Conservation (phyloP, 2,329 filamentous ascomycete species). For the Microsporum audouinii region DNA sequence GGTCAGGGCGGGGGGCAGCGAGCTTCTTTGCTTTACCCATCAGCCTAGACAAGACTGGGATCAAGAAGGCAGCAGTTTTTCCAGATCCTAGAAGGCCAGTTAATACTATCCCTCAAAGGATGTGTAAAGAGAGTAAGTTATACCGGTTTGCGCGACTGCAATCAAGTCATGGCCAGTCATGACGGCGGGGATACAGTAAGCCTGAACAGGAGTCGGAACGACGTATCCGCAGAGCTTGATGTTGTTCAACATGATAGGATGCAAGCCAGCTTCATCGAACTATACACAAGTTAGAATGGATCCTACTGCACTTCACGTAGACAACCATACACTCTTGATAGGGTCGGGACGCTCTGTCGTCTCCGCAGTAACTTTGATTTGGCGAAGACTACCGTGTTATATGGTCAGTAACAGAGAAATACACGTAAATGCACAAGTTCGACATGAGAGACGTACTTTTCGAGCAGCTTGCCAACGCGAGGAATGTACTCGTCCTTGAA, state of each 20-base stretch:
- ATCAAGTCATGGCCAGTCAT: constrained; percentile 69
- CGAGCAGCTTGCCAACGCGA: constrained; percentile 51
- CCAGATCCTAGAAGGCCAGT: constrained; percentile 59
- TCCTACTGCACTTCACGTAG: neutral
- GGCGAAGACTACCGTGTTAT: constrained; percentile 27
- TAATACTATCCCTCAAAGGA: constrained; percentile 11
- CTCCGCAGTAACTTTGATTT: constrained; percentile 42
- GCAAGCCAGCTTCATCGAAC: constrained; percentile 70
- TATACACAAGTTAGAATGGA: constrained; percentile 23
- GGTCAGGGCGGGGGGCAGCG: constrained; percentile 62
- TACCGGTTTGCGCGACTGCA: constrained; percentile 85
- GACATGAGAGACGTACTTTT: constrained; percentile 40
- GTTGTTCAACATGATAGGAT: constrained; percentile 73
- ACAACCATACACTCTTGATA: constrained; percentile 37
- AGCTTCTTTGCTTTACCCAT: constrained; percentile 95
- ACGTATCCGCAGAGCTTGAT: constrained; percentile 60
- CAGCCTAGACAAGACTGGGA: constrained; percentile 77
- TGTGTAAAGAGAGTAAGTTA: constrained; percentile 15
- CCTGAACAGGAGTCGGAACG: constrained; percentile 74
- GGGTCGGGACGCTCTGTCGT: constrained; percentile 38
- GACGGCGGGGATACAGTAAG: constrained; percentile 71
- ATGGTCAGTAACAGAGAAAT: constrained; percentile 7
- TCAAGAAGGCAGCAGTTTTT: constrained; percentile 86
- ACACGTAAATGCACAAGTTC: neutral
- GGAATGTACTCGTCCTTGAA: constrained; percentile 49